Base-by-base conservation (phyloP, 306 rosid genomes). In the Potentilla sterilis region DNA sequence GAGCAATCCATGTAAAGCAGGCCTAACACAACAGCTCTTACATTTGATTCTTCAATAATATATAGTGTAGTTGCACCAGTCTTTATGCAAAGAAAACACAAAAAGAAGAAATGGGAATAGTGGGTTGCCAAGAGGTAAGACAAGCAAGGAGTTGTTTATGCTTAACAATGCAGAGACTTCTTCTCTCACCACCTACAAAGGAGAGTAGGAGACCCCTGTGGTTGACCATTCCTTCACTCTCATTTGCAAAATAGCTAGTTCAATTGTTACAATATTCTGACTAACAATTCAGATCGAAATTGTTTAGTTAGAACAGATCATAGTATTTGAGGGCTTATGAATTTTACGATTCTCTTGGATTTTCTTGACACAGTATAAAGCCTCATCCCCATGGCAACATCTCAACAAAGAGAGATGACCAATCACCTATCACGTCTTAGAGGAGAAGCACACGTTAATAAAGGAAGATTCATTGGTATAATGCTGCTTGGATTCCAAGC, bases 401-500 rank as follows among this genome's bases (percentile, higher is more conserved):
- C 3, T 21, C 34, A 55, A 55, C 15, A 22, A 32, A 4, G 32
- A 61, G 19, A 61, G 13, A 18, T 61, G 12, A 62, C 11, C 41
- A 5, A 64, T 64, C 69, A 9, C 4, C 5, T 37, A 37, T 37
- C 28, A 16, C 16, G 69, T 7, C 43, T 62, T 62, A 16, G 46
- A 64, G 37, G 8, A 64, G 43, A 38, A 24, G 28, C 68, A 28
- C 40, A 41, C 14, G 67, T 37, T 13, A 38, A 52, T 72, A 71
- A 35, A 34, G 65, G 63, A 41, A 71, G 38, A 67, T 67, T 67
- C 19, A 42, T 8, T 15, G 15, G 8, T 13, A 24, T 24, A 57
- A 57, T 24, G 40, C 76, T 73, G 67, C 67, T 72, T 38, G 63
- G 28, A 24, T 22, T 73, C 67, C 41, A 15, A 41, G 67, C 55